Evolutionary conservation across 2,329 filamentous ascomycete species (phyloP), one percentile per base, ranked within the genome.

Genomic region (Clonostachys chloroleuca): DNA sequence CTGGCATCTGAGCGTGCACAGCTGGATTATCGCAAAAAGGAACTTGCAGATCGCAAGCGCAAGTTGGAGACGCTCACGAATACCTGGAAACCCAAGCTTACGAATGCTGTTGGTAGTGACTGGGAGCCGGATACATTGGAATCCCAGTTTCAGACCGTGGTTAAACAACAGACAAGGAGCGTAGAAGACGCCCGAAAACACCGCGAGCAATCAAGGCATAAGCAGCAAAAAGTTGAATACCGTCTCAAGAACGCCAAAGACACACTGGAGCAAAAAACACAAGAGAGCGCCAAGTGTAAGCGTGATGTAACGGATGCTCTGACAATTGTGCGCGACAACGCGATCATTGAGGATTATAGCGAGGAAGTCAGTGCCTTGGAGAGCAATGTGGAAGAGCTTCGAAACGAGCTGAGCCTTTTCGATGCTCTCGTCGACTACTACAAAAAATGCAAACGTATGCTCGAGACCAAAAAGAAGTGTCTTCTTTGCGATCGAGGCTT

Each of bases 1-100:
- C 80, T 88, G 48, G 90, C 91, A 6, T 83, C 86, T 5, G 91
- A 95, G 52, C 80, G 91, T 36, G 94, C 92, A 12, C 86, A 88
- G 56, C 76, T 99, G 12, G 89, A 95, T 48, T 84, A 88, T 55
- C 77, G 92, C 34, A 91, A 87, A 58, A 92, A 91, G 56, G 88
- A 96, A 59, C 67, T 90, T 30, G 80, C 81, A 52, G 85, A 90
- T 54, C 81, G 86, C 47, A 81, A 87, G 62, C 79, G 81, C 34
- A 87, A 87, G 51, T 73, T 97, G 3, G 80, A 91, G 9, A 94
- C 89, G 1, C 81, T 96, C 70, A 81, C 74, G 51, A 82, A 74
- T 43, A 89, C 89, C 0, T 89, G 95, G 73, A 80, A 77, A 44
- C 74, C 84, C 34, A 87, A 87, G 54, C 74, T 99, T 18, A 74